Conservation (phyloP, 192 early-diverging fungal genomes). For the Podila verticillata region DNA sequence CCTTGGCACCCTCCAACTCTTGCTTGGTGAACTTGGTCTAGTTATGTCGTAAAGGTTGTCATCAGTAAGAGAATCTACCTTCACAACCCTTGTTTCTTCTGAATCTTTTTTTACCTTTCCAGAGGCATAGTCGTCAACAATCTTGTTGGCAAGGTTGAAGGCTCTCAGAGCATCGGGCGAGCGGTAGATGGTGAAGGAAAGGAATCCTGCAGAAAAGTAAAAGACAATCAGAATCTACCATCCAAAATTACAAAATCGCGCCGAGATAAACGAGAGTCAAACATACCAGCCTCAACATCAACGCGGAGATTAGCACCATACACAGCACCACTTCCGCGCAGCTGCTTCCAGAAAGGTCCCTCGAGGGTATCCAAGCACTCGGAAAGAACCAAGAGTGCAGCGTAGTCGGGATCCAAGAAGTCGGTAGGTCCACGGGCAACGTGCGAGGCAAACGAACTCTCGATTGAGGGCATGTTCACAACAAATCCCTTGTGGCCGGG, state of each 20-base stretch:
- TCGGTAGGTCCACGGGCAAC: conserved; percentile 54
- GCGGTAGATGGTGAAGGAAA: conserved; percentile 61
- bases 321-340: conserved; percentile 68
- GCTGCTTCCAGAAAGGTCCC: conserved; percentile 69
- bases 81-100: no score
- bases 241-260: conserved; percentile 5
- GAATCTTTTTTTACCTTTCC: conserved; percentile 39
- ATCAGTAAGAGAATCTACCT: not conserved
- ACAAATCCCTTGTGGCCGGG: conserved; percentile 57
- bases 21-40: conserved; percentile 56
- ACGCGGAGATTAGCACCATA: conserved; percentile 59
- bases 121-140: conserved; percentile 58
- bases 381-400: conserved; percentile 62
- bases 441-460: conserved; percentile 64
- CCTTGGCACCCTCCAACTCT: conserved; percentile 65
- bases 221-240: not conserved
- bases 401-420: conserved; percentile 62
- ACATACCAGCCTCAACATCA: conserved; percentile 56
- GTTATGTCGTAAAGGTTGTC: not conserved
- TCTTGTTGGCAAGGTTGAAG: conserved; percentile 60
- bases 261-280: no score
- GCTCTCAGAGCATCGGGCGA: conserved; percentile 64
- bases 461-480: conserved; percentile 64
- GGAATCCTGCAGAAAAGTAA: conserved; percentile 24
- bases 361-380: conserved; percentile 66